Conservation (phyloP, 73 alveolate species). For the Paramecium caudatum region DNA sequence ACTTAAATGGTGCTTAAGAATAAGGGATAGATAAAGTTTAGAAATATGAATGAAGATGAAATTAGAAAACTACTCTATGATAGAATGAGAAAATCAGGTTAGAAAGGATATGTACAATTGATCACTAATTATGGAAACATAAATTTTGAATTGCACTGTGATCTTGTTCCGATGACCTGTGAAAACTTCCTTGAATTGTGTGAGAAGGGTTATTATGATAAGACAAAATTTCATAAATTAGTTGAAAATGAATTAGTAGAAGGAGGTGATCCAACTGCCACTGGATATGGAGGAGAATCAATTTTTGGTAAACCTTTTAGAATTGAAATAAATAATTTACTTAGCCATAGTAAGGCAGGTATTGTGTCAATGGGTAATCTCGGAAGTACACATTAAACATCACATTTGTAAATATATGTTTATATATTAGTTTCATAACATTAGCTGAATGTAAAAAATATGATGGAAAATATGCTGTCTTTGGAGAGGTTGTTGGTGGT, state of each 20-base stretch:
- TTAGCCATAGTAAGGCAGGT: slow-evolving; percentile 82
- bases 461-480: slow-evolving; percentile 92
- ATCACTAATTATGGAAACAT: slow-evolving; percentile 84
- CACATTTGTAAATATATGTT: slow-evolving; percentile 86
- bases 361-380: slow-evolving; percentile 93
- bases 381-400: slow-evolving; percentile 92
- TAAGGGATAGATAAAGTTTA: slow-evolving; percentile 58
- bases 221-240: slow-evolving; percentile 87
- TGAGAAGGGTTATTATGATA: slow-evolving; percentile 87
- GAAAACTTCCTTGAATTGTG: slow-evolving; percentile 91
- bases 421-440: slow-evolving; percentile 78
- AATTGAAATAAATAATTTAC: slow-evolving; percentile 81
- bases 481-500: slow-evolving; percentile 88
- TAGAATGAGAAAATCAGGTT: slow-evolving; percentile 76
- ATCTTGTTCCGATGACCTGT: slow-evolving; percentile 87
- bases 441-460: slow-evolving; percentile 88
- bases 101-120: slow-evolving; percentile 81
- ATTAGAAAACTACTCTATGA: slow-evolving; percentile 83
- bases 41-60: slow-evolving; percentile 80
- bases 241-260: slow-evolving; percentile 88
- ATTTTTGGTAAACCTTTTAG: slow-evolving; percentile 85
- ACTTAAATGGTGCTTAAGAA: slow-evolving; percentile 61
- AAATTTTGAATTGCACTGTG: slow-evolving; percentile 80
- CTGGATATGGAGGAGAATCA: slow-evolving; percentile 92
- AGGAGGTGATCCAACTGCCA: slow-evolving; percentile 96